phyloP scores from a whole-genome alignment of 2,329 filamentous ascomycete genomes.

The Gnomoniopsis sp. region DNA sequence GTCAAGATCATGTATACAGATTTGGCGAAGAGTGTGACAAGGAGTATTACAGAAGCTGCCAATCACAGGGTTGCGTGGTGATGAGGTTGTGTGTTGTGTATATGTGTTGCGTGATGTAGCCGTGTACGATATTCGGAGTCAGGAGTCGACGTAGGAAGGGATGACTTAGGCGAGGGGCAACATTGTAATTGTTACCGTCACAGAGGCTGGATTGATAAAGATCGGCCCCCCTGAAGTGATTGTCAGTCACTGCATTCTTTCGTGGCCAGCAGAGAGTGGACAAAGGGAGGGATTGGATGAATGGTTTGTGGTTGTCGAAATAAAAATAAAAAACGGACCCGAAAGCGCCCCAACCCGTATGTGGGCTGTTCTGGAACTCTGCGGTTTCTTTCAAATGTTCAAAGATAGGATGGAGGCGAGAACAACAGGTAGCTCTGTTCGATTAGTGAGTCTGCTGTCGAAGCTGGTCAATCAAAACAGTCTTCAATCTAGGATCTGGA shows the following conservation, averaged over 20 bases:
- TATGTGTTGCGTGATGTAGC: not conserved
- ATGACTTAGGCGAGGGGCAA: constrained; percentile 8
- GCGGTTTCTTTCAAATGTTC: not conserved
- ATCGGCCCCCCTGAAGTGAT: constrained; percentile 1
- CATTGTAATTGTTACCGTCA: constrained; percentile 1
- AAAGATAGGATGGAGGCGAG: not conserved
- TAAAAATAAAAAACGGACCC: not conserved
- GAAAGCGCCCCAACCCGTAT: not conserved
- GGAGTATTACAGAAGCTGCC: not conserved
- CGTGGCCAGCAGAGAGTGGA: not conserved
- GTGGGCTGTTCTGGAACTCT: not conserved
- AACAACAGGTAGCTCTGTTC: not conserved
- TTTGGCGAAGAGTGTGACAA: not conserved
- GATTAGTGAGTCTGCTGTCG: not conserved
- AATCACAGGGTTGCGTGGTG: not conserved
- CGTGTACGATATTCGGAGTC: not conserved
- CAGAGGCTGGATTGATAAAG: not conserved
- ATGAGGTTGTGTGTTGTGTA: not conserved
- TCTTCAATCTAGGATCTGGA: not conserved
- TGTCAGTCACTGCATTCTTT: not conserved
- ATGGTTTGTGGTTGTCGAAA: too few species aligned
- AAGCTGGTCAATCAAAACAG: not conserved
- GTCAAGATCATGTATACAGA: not conserved
- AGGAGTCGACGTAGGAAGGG: not conserved
- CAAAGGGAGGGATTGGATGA: not conserved